Evolutionary conservation across 2,329 filamentous ascomycete species (phyloP), one percentile per base, ranked within the genome.

Genomic region (Fusarium sp.): DNA sequence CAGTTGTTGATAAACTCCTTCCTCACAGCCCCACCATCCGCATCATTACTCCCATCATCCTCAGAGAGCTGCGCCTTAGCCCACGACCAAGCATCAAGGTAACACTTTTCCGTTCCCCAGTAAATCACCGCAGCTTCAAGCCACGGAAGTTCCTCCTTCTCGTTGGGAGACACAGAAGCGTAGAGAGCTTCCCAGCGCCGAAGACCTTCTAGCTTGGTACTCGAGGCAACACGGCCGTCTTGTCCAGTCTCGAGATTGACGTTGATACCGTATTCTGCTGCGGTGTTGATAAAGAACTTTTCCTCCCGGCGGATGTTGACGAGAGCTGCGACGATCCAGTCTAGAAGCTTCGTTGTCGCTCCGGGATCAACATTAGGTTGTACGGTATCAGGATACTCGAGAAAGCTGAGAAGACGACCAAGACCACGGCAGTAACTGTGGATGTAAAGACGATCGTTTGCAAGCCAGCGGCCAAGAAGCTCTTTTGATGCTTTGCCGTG

Each of bases 101-200:
- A 92, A 66, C 86, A 87, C 51, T 85, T 89, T 81, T 95, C 93
- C 3, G 91, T 94, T n/a, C 89, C 90, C 90, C 92, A 95, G 29
- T 94, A 87, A n/a, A 93, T 86, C 5, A 93, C 87, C 69, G 93
- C 84, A 10, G 90, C 91, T 78, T 94, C 91, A 5, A 94, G 81
- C 76, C 84, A 86, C 0, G 82, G 80, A 1, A 93, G 78, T 3
- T 70, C 60, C 4, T 75, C 70, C 4, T 81, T 85, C 5, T 83
- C 83, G 12, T 83, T 84, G 0, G 85, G 81, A 56, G 85, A 84
- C 18, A 87, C 84, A 8, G 85, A 86, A n/a, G 84, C 86, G 62
- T 90, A 87, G 9, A 93, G 87, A 25, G 68, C 69, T 55, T 83
- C 79, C 69, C 83, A 82, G 44, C 82, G 79, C 6, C 73, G 69